Evolutionary conservation across 1,284 basidiomycete genomes (phyloP).

Genomic region (Ustilago cynodontis): DNA sequence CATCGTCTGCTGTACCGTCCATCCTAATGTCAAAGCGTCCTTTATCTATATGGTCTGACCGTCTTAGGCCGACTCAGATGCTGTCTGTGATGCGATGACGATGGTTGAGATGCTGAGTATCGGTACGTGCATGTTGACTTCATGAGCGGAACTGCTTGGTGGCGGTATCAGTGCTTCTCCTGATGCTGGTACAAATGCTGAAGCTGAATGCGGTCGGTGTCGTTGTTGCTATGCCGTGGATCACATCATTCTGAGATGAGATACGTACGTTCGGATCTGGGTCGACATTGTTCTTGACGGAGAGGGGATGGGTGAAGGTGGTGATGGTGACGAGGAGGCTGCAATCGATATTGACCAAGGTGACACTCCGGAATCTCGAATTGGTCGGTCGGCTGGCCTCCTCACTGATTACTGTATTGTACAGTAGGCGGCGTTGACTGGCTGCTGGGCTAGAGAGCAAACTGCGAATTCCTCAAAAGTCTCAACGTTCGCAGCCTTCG

Average conservation of each 20-base stretch:
- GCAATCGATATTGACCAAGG: slow-evolving; percentile 16
- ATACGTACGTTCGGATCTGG: slow-evolving; percentile 60
- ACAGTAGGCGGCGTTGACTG: no score
- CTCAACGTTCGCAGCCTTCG: neutral
- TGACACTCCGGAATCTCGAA: slow-evolving; percentile 12
- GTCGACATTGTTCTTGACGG: slow-evolving; percentile 61
- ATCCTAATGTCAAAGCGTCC: neutral
- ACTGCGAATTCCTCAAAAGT: slow-evolving; percentile 14
- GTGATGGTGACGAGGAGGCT: slow-evolving; percentile 25
- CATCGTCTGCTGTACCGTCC: neutral
- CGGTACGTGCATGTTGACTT: neutral
- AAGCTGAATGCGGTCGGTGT: neutral
- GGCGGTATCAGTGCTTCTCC: slow-evolving; percentile 8
- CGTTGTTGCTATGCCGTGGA: slow-evolving; percentile 17
- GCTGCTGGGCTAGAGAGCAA: neutral
- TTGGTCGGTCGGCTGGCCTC: slow-evolving; percentile 1
- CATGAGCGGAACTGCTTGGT: neutral
- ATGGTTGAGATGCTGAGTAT: neutral
- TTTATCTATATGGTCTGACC: no score
- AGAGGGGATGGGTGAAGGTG: slow-evolving; percentile 38
- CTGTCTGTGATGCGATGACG: neutral
- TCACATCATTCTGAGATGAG: slow-evolving; percentile 25
- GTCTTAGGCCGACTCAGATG: no score
- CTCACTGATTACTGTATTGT: no score
- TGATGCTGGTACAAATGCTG: slow-evolving; percentile 11